phyloP scores from a whole-genome alignment of 768 basidiomycete genomes.

The Russula griseocarnosa region DNA sequence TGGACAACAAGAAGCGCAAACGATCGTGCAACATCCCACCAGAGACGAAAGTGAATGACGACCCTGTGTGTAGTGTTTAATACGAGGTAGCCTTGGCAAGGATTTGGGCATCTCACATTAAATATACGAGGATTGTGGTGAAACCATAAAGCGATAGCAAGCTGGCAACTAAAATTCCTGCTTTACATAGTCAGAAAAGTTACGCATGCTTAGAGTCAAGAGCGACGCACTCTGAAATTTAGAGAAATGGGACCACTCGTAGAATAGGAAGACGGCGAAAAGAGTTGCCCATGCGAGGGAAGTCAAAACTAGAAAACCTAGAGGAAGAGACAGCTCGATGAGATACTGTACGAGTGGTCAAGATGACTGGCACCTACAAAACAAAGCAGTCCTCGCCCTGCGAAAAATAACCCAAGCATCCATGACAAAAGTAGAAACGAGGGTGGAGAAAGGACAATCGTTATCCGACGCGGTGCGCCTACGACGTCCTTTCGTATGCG shows the following conservation, averaged over 20 bases:
- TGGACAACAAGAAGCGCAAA: constrained; percentile 17
- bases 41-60: constrained; percentile 16
- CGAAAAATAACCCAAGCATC: constrained; percentile 25
- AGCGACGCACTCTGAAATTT: constrained; percentile 15
- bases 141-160: constrained; percentile 12
- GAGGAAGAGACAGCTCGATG: neutral
- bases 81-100: neutral
- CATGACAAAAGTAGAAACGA: constrained; percentile 9
- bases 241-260: constrained; percentile 12
- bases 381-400: constrained; percentile 20
- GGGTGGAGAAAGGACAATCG: neutral
- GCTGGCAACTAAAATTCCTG: constrained; percentile 10
- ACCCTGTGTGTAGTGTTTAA: constrained; percentile 9
- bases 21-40: constrained; percentile 23
- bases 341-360: neutral
- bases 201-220: neutral
- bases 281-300: constrained; percentile 17
- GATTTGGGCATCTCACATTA: constrained; percentile 19
- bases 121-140: constrained; percentile 23
- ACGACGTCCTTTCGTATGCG: constrained; percentile 8
- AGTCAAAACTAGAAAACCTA: constrained; percentile 15
- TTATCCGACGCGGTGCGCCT: constrained; percentile 4
- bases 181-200: neutral
- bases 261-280: constrained; percentile 10
- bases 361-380: constrained; percentile 14